Base-by-base conservation (phyloP, 129 eudicot genomes). In the Heracleum sosnowskyi region DNA sequence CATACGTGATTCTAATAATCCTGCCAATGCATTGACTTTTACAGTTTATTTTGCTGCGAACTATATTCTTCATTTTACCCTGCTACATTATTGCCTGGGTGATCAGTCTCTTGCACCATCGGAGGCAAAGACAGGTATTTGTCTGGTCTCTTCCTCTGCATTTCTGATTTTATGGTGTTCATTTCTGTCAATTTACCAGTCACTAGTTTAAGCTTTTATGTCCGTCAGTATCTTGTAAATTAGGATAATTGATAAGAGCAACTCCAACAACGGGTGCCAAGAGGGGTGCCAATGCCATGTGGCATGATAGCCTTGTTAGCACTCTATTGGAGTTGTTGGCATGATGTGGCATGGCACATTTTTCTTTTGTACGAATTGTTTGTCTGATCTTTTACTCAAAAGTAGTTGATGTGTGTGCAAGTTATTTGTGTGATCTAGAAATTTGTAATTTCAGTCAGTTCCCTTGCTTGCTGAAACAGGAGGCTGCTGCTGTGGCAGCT, bases 81-180 rank as follows among this genome's bases (percentile, higher is more conserved):
- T 95, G 97, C 85, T 95, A 91, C 81, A 88, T 91, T 37, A 91
- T 95, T 92, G 90, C 90, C 71, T 90, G 96, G 97, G 96, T 92
- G 80, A 87, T 95, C 78, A 91, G 94, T 82, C 87, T 95, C 87
- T 85, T 91, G 90, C 91, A 91, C 74, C 97, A 91, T 31, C 96
- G 94, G 51, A 95, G 97, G 84, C 97, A 95, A 79, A 87, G 92
- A 90, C 96, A 90, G 97, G 98, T 91, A 69, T 1, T 2, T 15
- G 45, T 36, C 46, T 36, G 74, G 13, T 69, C 5, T 15, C 28
- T 9, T 5, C 74, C 13, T 36, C 42, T 69, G 15, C 2, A 16
- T 6, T 68, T 33, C 1, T 0, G 40, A 15, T 4, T 15, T n/a
- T 11, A 68, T 33, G 37, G 4, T 0, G 3, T 11, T 15, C 22